Percentiles rank a stretch among this genome's conserved stretches.
Conservation (phyloP, 768 basidiomycete species). For the Boletus vinaceobasis region DNA sequence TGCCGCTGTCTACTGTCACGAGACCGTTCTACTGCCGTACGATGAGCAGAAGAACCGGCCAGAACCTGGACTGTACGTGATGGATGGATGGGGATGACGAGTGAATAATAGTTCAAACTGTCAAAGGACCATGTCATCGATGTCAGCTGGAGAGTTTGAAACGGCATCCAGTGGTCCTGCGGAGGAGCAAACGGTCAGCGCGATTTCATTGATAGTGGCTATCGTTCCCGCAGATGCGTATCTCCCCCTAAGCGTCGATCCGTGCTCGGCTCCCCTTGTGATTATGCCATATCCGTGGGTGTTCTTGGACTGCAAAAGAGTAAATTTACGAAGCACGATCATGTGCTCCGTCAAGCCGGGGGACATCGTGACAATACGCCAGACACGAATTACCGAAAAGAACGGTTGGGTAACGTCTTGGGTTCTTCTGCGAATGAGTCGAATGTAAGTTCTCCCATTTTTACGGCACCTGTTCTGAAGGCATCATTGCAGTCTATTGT, state of each 20-base stretch:
- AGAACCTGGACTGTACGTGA: conserved; percentile 17
- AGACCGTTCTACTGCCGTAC: neutral
- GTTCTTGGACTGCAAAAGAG: neutral
- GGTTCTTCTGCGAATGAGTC: conserved; percentile 14
- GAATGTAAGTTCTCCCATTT: conserved; percentile 2
- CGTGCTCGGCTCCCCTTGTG: neutral
- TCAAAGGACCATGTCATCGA: too few species aligned
- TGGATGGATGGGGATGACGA: neutral
- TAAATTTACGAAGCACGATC: conserved; percentile 1
- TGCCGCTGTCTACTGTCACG: conserved; percentile 7
- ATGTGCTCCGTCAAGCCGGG: neutral
- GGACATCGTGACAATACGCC: conserved; percentile 2
- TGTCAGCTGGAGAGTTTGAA: neutral
- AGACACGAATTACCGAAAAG: too few species aligned
- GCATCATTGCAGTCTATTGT: neutral
- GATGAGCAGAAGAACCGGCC: neutral
- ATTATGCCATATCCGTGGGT: conserved; percentile 1
- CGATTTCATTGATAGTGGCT: neutral
- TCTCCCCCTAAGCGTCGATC: conserved; percentile 3
- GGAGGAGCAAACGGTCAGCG: neutral
- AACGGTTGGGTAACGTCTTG: too few species aligned
- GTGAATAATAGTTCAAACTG: too few species aligned
- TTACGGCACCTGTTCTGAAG: conserved; percentile 20
- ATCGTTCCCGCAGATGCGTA: conserved; percentile 9
- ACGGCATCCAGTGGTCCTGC: neutral